These are phyloP conservation scores for Phytophthora pinifolia DNA, from an alignment of 352 stramenopile genomes.

Conservation along the genomic window DNA sequence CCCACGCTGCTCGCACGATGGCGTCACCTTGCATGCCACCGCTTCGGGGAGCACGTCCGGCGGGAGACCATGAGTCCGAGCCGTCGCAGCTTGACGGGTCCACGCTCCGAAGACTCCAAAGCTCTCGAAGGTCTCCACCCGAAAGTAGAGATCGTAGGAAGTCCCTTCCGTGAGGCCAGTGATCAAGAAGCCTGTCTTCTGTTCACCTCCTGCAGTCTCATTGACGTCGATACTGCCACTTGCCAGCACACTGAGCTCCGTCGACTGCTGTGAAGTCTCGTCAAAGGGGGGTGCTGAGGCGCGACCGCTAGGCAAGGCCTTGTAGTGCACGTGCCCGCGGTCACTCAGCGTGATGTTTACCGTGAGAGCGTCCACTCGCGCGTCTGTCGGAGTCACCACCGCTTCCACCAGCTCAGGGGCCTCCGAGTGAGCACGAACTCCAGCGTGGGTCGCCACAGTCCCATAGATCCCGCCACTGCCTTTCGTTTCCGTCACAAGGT, in stretches of 20 bases:
- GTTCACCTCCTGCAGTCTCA: conserved; percentile 11
- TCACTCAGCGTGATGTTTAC: conserved; percentile 50
- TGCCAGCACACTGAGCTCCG: conserved; percentile 23
- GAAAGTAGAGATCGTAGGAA: conserved; percentile 72
- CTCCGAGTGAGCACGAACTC: conserved; percentile 52
- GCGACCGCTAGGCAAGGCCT: conserved; percentile 40
- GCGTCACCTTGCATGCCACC: conserved; percentile 46
- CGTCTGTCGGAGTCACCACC: conserved; percentile 49
- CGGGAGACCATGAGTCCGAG: conserved; percentile 61
- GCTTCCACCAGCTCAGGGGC: conserved; percentile 41
- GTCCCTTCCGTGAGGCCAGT: conserved; percentile 56
- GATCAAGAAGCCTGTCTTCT: conserved; percentile 42
- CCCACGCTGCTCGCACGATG: conserved; percentile 48
- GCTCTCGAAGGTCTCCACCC: conserved; percentile 72
- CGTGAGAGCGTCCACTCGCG: conserved; percentile 65
- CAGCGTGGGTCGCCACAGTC: conserved; percentile 57
- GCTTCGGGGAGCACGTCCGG: conserved; percentile 63
- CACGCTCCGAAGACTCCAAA: conserved; percentile 67
- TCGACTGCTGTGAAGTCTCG: conserved; percentile 18
- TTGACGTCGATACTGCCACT: conserved; percentile 33
- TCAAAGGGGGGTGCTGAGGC: conserved; percentile 13
- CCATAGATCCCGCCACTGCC: conserved; percentile 73
- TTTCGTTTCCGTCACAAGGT: conserved; percentile 72
- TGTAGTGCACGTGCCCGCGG: conserved; percentile 65
- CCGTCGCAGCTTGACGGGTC: conserved; percentile 44